A percentile compares a stretch with the other conserved stretches of the same genome.
phyloP scores from a whole-genome alignment of 768 basidiomycete species.

The Psilocybe sp. region DNA sequence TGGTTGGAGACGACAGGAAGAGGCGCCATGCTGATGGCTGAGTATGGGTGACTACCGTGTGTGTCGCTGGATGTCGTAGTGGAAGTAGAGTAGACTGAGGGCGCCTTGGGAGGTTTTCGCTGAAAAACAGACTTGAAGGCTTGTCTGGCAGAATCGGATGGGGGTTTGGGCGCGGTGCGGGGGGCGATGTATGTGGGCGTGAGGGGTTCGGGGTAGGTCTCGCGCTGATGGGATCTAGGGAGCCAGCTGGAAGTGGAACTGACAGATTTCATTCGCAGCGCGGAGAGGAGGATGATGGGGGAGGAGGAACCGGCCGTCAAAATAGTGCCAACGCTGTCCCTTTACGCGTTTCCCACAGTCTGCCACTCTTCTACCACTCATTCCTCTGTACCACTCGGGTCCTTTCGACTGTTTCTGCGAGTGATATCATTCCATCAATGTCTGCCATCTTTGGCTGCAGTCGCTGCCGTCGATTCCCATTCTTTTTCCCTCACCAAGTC shows the following conservation, averaged over 20 bases:
- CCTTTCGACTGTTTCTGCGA: no score
- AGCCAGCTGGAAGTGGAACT: slow-evolving; percentile 35
- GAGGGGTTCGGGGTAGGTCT: slow-evolving; percentile 32
- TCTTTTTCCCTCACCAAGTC: no score
- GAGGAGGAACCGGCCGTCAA: background rate
- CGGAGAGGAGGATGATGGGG: slow-evolving; percentile 1
- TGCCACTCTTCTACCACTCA: background rate
- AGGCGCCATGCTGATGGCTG: slow-evolving; percentile 59
- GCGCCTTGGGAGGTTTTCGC: slow-evolving; percentile 38
- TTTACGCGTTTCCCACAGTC: slow-evolving; percentile 10
- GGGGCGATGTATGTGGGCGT: slow-evolving; percentile 43
- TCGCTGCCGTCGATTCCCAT: no score
- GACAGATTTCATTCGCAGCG: slow-evolving; percentile 37
- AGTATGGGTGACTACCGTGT: slow-evolving; percentile 49
- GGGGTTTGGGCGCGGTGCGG: slow-evolving; percentile 35
- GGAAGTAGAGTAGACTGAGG: slow-evolving; percentile 49
- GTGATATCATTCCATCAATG: no score
- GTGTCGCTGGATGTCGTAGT: slow-evolving; percentile 38
- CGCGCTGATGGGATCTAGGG: slow-evolving; percentile 35
- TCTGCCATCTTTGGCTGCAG: no score
- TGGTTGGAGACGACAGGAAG: slow-evolving; percentile 71
- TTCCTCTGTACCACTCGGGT: no score
- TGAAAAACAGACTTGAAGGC: slow-evolving; percentile 50
- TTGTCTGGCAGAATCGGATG: slow-evolving; percentile 19
- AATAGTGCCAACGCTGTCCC: slow-evolving; percentile 9